A percentile compares a stretch with the other conserved stretches of the same genome.
Evolutionary conservation across 352 stramenopile genomes (phyloP).

Genomic region (Phytophthora foliorum): DNA sequence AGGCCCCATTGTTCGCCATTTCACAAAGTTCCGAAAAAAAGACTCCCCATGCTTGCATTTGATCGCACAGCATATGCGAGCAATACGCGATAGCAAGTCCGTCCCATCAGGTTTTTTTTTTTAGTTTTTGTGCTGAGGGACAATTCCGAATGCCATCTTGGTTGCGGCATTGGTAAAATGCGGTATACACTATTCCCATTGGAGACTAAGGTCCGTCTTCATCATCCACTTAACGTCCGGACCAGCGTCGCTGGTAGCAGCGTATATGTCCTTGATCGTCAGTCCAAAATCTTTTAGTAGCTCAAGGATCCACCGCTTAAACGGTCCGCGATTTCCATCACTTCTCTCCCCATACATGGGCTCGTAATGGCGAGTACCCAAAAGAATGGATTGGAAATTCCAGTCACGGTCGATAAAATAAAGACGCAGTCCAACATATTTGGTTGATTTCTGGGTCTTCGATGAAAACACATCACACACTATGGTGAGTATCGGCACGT

Average conservation of each 20-base stretch:
- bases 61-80: slow-evolving; percentile 7
- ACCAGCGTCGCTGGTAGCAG: not conserved
- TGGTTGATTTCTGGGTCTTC: not conserved
- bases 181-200: slow-evolving; percentile 5
- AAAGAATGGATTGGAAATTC: slow-evolving; percentile 5
- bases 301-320: slow-evolving; percentile 6
- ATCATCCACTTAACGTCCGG: slow-evolving; percentile 2
- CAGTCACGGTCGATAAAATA: slow-evolving; percentile 5
- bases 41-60: slow-evolving; percentile 18
- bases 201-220: not conserved
- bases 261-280: not conserved
- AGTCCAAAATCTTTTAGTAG: not conserved
- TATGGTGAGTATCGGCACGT: not conserved
- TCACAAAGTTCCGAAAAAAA: slow-evolving; percentile 14
- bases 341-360: slow-evolving; percentile 3
- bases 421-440: slow-evolving; percentile 3
- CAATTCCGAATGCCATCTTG: too few species aligned
- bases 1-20: not conserved
- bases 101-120: not conserved
- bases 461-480: not conserved
- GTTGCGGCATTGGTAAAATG: slow-evolving; percentile 1
- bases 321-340: not conserved
- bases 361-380: slow-evolving; percentile 1
- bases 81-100: slow-evolving; percentile 11
- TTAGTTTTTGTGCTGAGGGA: not conserved